Evolutionary conservation across 495 filamentous ascomycete species (phyloP).

Genomic region (Saxispiralis lemnorum): DNA sequence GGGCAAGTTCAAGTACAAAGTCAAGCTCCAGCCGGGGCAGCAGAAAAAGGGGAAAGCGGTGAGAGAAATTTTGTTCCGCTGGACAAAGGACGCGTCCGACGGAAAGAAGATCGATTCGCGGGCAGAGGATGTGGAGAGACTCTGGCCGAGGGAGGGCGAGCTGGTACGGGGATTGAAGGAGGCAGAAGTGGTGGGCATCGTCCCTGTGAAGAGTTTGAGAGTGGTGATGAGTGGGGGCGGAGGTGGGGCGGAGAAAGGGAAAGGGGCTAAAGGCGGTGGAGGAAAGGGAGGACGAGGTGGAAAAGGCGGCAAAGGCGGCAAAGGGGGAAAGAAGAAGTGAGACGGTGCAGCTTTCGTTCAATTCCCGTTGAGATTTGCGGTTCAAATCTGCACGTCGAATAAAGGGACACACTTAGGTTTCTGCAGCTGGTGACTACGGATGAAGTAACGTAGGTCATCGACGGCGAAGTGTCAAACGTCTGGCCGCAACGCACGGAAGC

Average conservation of each 20-base stretch:
- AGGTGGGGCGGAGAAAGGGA: slow-evolving; percentile 27
- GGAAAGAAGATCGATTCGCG: slow-evolving; percentile 37
- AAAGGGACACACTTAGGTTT: no score
- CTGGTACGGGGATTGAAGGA: slow-evolving; percentile 64
- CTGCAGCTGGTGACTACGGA: no score
- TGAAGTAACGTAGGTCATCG: no score
- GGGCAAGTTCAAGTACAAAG: slow-evolving; percentile 64
- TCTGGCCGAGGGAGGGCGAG: slow-evolving; percentile 69
- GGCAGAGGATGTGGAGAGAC: slow-evolving; percentile 46
- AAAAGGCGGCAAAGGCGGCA: slow-evolving; percentile 1
- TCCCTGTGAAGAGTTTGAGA: slow-evolving; percentile 74
- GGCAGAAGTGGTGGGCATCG: slow-evolving; percentile 59
- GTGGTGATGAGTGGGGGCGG: slow-evolving; percentile 42
- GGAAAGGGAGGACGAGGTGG: slow-evolving; percentile 19
- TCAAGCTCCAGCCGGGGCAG: slow-evolving; percentile 76
- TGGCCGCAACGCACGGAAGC: no score
- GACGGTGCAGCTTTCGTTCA: no score
- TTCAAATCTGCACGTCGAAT: no score
- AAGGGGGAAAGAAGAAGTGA: no score
- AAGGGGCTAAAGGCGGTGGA: slow-evolving; percentile 26
- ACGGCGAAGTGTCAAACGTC: no score
- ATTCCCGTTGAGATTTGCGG: no score
- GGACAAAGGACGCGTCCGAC: slow-evolving; percentile 38
- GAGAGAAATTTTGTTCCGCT: slow-evolving; percentile 64
- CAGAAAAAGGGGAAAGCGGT: slow-evolving; percentile 92